phyloP scores from a whole-genome alignment of 208 protist species.

The Acanthamoeba divionensis region DNA sequence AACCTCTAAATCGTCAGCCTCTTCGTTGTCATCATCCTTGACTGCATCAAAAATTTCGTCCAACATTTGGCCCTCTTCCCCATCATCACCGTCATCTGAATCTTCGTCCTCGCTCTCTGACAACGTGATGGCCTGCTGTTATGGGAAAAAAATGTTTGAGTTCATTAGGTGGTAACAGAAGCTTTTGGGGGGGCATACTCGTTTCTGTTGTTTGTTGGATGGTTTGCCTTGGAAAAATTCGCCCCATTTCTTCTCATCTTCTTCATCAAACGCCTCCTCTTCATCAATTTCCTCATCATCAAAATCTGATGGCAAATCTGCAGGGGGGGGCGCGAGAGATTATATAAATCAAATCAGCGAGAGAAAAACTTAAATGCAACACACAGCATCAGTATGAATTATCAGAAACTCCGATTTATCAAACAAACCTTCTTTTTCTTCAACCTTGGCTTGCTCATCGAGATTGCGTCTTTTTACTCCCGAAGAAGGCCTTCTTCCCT shows the following conservation, averaged over 20 bases:
- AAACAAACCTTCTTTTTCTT: too few relatives aligned
- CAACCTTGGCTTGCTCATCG: too few relatives aligned
- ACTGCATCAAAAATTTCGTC: conserved; percentile 40
- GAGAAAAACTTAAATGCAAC: too few relatives aligned
- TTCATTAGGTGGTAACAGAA: neutral
- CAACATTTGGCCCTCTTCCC: neutral
- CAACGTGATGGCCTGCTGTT: neutral
- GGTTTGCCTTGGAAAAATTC: neutral
- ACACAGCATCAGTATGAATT: too few relatives aligned
- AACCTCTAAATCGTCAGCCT: too few relatives aligned
- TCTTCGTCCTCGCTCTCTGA: conserved; percentile 8
- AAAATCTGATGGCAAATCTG: neutral
- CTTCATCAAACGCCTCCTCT: conserved; percentile 52
- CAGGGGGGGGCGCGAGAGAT: too few relatives aligned
- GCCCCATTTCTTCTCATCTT: conserved; percentile 28
- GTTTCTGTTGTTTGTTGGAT: neutral
- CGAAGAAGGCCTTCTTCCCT: too few relatives aligned
- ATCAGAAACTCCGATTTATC: too few relatives aligned
- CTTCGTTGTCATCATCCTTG: neutral
- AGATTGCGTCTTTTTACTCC: too few relatives aligned
- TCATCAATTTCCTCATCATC: conserved; percentile 56
- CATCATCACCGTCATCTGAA: neutral
- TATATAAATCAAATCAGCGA: too few relatives aligned
- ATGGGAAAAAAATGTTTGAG: neutral
- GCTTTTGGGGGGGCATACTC: neutral